Conservation (phyloP, 2,329 filamentous ascomycete genomes). For the Colletotrichum salicis region DNA sequence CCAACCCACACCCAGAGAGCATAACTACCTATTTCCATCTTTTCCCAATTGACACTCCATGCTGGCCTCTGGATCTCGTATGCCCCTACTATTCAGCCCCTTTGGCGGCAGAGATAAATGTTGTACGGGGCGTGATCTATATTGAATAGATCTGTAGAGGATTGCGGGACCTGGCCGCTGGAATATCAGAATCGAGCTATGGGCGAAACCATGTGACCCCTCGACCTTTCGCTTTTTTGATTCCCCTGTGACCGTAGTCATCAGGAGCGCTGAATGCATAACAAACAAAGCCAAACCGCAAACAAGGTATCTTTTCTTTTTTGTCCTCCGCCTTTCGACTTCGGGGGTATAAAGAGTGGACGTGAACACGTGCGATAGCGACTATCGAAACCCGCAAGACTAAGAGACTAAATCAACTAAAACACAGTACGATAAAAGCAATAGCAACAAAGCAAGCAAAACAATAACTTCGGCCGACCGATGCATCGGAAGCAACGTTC, state of each 20-base stretch:
- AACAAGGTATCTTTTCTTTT: constrained; percentile 37
- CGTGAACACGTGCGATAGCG: constrained; percentile 39
- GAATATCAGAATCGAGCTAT: constrained; percentile 3
- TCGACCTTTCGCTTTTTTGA: constrained; percentile 29
- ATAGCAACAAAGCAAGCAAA: constrained; percentile 45
- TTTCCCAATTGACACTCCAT: constrained; percentile 1
- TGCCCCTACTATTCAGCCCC: background rate
- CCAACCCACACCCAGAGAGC: constrained; percentile 19
- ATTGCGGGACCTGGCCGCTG: background rate
- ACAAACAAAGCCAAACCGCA: constrained; percentile 27
- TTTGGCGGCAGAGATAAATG: background rate
- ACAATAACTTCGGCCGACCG: constrained; percentile 54
- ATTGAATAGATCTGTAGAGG: background rate
- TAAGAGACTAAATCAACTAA: constrained; percentile 39
- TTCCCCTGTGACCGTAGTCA: constrained; percentile 14
- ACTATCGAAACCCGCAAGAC: constrained; percentile 31
- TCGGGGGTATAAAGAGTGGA: constrained; percentile 39
- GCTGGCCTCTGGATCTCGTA: background rate
- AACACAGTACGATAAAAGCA: constrained; percentile 40
- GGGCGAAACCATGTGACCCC: constrained; percentile 13
- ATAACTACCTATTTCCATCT: constrained; percentile 8
- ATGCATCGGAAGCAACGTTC: constrained; percentile 56
- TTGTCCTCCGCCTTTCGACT: constrained; percentile 33
- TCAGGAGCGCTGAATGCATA: constrained; percentile 21
- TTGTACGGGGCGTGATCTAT: background rate